Conservation (phyloP, 352 stramenopile genomes). For the Phytophthora vignae region DNA sequence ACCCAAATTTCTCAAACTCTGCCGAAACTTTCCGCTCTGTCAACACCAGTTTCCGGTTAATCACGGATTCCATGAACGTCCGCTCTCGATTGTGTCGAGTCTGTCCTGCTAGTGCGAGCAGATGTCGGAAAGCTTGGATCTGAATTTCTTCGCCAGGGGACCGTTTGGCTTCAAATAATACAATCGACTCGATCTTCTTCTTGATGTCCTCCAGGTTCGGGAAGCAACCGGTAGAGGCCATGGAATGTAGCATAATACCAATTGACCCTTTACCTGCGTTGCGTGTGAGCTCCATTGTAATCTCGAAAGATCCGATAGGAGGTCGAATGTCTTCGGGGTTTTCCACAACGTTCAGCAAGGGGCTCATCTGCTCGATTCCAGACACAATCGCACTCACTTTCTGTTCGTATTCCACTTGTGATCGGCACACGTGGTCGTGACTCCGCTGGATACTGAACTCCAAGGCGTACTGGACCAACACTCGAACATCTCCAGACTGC, state of each 20-base stretch:
- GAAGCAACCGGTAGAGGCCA: conserved; percentile 55
- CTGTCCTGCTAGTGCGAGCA: conserved; percentile 57
- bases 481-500: conserved; percentile 57
- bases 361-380: conserved; percentile 60
- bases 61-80: conserved; percentile 66
- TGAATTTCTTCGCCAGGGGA: conserved; percentile 67
- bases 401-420: conserved; percentile 57
- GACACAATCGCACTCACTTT: conserved; percentile 50
- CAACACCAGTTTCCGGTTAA: conserved; percentile 68
- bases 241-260: conserved; percentile 63
- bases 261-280: conserved; percentile 28
- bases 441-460: conserved; percentile 48
- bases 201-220: conserved; percentile 57
- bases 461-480: conserved; percentile 47
- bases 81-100: conserved; percentile 58
- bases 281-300: conserved; percentile 53
- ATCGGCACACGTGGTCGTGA: conserved; percentile 59
- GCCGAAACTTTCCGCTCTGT: conserved; percentile 63
- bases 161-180: conserved; percentile 70
- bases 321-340: conserved; percentile 36
- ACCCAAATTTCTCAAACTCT: conserved; percentile 64
- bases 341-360: conserved; percentile 53
- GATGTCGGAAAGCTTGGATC: conserved; percentile 65
- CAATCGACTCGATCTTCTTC: conserved; percentile 61
- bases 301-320: conserved; percentile 60